Percentiles rank a stretch among this genome's conserved stretches.
Conservation (phyloP, 768 basidiomycete genomes). For the Pulveroboletus sp. region DNA sequence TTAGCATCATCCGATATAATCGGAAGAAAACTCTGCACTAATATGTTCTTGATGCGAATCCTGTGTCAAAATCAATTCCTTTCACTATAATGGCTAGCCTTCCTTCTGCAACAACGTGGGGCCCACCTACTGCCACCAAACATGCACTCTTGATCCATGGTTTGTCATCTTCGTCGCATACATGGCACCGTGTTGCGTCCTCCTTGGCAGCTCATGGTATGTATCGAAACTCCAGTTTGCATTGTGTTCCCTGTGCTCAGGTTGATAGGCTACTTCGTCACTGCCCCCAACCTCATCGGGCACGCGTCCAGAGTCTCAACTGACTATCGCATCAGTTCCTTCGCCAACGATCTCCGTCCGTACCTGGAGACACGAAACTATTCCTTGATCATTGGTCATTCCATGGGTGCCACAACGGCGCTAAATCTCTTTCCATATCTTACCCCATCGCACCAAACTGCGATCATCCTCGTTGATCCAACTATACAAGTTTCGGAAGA, state of each 20-base stretch:
- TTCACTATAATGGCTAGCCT: not conserved
- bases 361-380: constrained; percentile 10
- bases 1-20: no score
- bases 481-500: not conserved
- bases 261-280: no score
- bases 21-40: no score
- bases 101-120: constrained; percentile 21
- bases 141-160: constrained; percentile 28
- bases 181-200: constrained; percentile 17
- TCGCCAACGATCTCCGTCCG: constrained; percentile 14
- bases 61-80: no score
- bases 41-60: no score
- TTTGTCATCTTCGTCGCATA: constrained; percentile 14
- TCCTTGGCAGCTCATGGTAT: no score
- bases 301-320: constrained; percentile 8
- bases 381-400: constrained; percentile 16
- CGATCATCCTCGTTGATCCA: constrained; percentile 15
- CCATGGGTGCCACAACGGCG: constrained; percentile 5
- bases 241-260: no score
- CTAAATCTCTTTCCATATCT: constrained; percentile 6
- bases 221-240: no score
- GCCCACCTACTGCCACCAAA: constrained; percentile 18
- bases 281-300: no score
- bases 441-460: not conserved
- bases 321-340: constrained; percentile 8